Evolutionary conservation across 2,329 filamentous ascomycete species (phyloP), one percentile per base, ranked within the genome.

Genomic region (Fusarium vanettenii): DNA sequence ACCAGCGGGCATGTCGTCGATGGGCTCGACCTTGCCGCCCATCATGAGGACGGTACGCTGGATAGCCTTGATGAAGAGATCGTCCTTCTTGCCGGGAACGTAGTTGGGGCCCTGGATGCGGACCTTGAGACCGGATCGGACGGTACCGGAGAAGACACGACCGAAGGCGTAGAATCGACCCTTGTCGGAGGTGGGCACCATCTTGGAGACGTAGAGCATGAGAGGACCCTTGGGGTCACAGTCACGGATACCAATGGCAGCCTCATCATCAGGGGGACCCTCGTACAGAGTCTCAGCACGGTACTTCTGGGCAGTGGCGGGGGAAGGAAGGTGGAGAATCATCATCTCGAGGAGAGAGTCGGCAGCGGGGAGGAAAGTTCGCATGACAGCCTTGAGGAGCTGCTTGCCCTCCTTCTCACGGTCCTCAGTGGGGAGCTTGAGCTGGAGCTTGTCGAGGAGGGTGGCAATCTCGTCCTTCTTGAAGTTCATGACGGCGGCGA

Each of bases 171-270:
- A 99, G 95, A 99, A 99, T 89, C 97, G 96, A 88, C 97, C 97
- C 93, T 98, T 98, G 85, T 99, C 97, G 82, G 95, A 97, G 81
- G 97, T 99, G 83, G 97, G 97, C 84, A 99, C 97, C 97, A 99
- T 99, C 95, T 99, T 99, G 87, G 97, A 99, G 86, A 99, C 95
- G 94, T 99, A 99, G 80, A 98, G 91, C 97, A 99, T 99, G 87
- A 99, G 97, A 82, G 96, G 94, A 86, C 91, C 97, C 90, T 98
- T 97, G 87, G 96, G 91, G 87, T 99, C 95, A 87, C 97, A 98
- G 91, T 98, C 95, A 82, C 95, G 95, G 91, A 99, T 98, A 91
- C 92, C 95, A 85, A 98, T 94, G 89, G 94, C 95, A 81, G 92
- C 92, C 87, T 95, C 93, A 82, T 99, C 97, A 85, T 99, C 97